Base-by-base conservation (phyloP, 441 rosid species). In the Metrosideros polymorpha region DNA sequence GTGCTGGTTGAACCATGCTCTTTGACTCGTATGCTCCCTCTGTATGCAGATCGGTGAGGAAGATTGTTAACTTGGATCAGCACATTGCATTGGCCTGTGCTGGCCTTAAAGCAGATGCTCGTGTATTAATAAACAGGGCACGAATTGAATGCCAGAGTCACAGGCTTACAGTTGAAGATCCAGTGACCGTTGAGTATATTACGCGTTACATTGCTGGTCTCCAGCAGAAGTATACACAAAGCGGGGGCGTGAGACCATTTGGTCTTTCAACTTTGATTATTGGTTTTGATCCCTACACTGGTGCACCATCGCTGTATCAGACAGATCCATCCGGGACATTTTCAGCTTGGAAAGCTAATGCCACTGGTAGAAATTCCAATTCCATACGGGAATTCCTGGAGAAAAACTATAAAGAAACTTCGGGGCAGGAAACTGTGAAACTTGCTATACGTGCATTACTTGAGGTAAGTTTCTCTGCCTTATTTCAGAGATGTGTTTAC, bases 321-420 rank as follows among this genome's bases (percentile, higher is more conserved):
- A 96, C 98, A 1, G 99, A 97, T 92, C 99, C 99, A 12, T 97
- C 98, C 0, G 99, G 99, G 47, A 93, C 98, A 0, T 97, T 97
- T 90, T 97, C 98, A 22, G 98, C 98, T 24, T 96, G 99, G 99
- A 96, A 97, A 88, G 98, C 98, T 76, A 97, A 96, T 92, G 98
- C 98, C 18, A 95, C 98, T 4, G 99, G 99, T 49, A 93, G 99
- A 88, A 97, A 96, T 91, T 96, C 99, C 5, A 97, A 97, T 88
- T 96, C 98, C 0, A 94, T 97, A 43, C 82, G 98, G 66, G 98
- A 96, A 75, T 75, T 75, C 49, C 82, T 75, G 15, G 99, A 97
- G 93, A 97, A 96, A 88, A 97, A 97, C 82, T 96, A 92, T 57
- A 95, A 92, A 90, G 99, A 96, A 86, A 92, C 95, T 82, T 92